Percentiles rank a stretch among this genome's conserved stretches.
Evolutionary conservation across 2,329 filamentous ascomycete species (phyloP).

Genomic region (Hypoxylon sp.): DNA sequence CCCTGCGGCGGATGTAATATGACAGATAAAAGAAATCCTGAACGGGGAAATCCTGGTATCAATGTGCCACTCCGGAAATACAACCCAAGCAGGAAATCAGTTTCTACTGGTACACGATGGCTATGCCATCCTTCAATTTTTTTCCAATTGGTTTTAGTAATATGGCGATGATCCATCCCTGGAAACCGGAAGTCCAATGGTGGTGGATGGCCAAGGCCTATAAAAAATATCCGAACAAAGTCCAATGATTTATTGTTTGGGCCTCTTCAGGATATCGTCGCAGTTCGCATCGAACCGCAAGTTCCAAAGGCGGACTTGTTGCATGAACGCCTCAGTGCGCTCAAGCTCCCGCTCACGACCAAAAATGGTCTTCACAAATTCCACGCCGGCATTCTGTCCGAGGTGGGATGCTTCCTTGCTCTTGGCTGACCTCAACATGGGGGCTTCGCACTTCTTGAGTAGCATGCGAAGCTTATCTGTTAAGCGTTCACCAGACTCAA

Average conservation of each 20-base stretch:
- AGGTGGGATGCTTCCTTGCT: conserved; percentile 78
- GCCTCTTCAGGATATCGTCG: conserved; percentile 83
- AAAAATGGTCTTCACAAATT: conserved; percentile 97
- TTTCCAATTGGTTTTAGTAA: conserved; percentile 33
- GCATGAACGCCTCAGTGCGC: conserved; percentile 94
- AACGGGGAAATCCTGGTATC: conserved; percentile 46
- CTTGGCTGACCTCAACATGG: conserved; percentile 93
- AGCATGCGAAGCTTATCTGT: conserved; percentile 88
- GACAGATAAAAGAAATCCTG: conserved; percentile 52
- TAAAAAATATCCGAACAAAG: conserved; percentile 25
- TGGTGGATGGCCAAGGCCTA: conserved; percentile 4
- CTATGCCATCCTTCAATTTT: conserved; percentile 46
- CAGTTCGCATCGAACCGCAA: conserved; percentile 97
- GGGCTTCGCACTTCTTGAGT: conserved; percentile 91
- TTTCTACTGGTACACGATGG: conserved; percentile 53
- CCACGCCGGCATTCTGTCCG: conserved; percentile 91
- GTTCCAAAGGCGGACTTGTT: conserved; percentile 88
- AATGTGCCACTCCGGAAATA: conserved; percentile 46
- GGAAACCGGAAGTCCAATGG: conserved; percentile 29
- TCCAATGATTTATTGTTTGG: conserved; percentile 63
- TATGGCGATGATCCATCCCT: conserved; percentile 31
- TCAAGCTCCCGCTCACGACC: conserved; percentile 91
- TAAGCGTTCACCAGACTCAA: conserved; percentile 88
- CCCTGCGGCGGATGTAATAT: conserved; percentile 54
- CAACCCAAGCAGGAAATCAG: conserved; percentile 45